Base-by-base conservation (phyloP, 2,329 filamentous ascomycete genomes). In the Aureobasidium subglaciale region DNA sequence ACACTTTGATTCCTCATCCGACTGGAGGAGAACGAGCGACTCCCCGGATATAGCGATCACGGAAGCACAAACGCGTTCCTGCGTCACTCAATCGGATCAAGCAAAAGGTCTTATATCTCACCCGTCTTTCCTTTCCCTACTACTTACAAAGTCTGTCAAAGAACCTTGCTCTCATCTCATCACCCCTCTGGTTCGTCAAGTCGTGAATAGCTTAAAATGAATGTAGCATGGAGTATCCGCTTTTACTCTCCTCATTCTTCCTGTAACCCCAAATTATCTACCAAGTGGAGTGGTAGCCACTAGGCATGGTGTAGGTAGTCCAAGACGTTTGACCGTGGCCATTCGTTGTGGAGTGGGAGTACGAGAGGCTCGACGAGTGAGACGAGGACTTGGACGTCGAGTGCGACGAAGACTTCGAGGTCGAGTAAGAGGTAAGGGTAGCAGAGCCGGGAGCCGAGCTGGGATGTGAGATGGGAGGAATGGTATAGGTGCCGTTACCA, bases 401-500 rank as follows among this genome's bases (percentile, higher is more conserved):
- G 16, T 32, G 18, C 20, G 40, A 42, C 8, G 22, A 25, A 10
- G 22, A 25, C 40, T 42, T 42, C 8, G 40, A 42, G 6, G 13
- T 27, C 5, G 40, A 42, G 15, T 2, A 3, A 11, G 40, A 42
- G 2, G 32, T 27, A 9, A 38, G 15, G 9, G 32, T 38, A 16
- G 18, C 34, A 18, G 15, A 34, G 4, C 30, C 43, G 25, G 30
- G 3, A 5, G 30, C 32, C 24, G 30, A 25, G 15, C 25, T 29
- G 20, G 18, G 16, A 6, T 15, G 13, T 16, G 45, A 35, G n/a
- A 52, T 32, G 22, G 52, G 37, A 32, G 52, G 40, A 29, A 42
- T 34, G 8, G 52, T 46, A 18, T 45, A 45, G 15, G 52, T 55
- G 13, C 52, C 52, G 3, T 45, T 55, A 20, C 41, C 52, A 5